A percentile compares a stretch with the other conserved stretches of the same genome.
phyloP scores from a whole-genome alignment of 1,284 basidiomycete genomes.

The Malassezia sp. region DNA sequence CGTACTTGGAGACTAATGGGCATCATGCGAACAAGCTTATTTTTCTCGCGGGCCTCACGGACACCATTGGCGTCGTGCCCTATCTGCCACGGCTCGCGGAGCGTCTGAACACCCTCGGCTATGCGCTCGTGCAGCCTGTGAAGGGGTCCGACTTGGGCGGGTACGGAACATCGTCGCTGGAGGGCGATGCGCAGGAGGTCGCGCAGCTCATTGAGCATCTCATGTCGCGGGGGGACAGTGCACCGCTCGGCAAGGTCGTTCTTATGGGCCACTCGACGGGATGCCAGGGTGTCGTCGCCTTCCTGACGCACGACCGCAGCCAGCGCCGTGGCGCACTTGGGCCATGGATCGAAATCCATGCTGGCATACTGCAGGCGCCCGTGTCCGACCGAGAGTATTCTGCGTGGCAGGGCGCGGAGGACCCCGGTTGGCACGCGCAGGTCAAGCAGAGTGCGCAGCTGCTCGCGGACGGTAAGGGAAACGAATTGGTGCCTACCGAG shows the following conservation, averaged over 20 bases:
- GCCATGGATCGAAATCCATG: too few species aligned
- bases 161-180: conserved; percentile 28
- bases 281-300: conserved; percentile 36
- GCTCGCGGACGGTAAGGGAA: conserved; percentile 9
- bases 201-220: conserved; percentile 22
- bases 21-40: conserved; percentile 24
- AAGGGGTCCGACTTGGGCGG: conserved; percentile 34
- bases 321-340: conserved; percentile 15
- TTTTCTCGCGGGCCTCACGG: conserved; percentile 33
- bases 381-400: conserved; percentile 37
- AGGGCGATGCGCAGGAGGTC: conserved; percentile 40
- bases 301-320: conserved; percentile 17
- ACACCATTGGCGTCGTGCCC: conserved; percentile 32
- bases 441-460: conserved; percentile 12
- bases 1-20: conserved; percentile 28
- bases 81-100: conserved; percentile 24
- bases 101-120: conserved; percentile 15
- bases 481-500: conserved; percentile 15
- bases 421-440: neutral
- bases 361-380: conserved; percentile 40
- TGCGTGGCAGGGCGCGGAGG: conserved; percentile 10
- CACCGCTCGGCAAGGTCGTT: conserved; percentile 21
- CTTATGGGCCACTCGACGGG: conserved; percentile 44
- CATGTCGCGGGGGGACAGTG: conserved; percentile 1
- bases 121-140: conserved; percentile 29